phyloP scores from a whole-genome alignment of 345 rosid species.

The Eucalyptus tenuipes region DNA sequence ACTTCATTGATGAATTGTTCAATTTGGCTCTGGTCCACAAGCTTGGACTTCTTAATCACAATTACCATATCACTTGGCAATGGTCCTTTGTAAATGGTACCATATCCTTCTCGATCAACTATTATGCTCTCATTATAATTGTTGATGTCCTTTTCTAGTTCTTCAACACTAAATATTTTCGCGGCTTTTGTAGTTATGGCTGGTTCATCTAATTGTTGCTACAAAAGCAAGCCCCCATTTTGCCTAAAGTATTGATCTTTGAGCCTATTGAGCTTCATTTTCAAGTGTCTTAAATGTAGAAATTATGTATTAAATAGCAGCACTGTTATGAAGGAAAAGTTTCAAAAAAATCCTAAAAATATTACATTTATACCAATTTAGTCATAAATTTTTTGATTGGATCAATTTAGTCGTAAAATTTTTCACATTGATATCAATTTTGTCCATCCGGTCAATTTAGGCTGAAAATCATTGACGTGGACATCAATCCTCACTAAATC shows the following conservation, averaged over 20 bases:
- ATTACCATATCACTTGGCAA: conserved; percentile 5
- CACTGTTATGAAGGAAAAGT: background rate
- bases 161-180: conserved; percentile 11
- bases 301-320: no score
- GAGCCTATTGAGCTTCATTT: no score
- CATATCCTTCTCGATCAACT: conserved; percentile 26
- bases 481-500: no score
- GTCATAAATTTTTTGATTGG: no score
- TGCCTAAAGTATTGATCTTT: background rate
- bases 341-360: no score
- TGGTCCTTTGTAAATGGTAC: conserved; percentile 30
- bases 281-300: no score
- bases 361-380: no score
- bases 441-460: no score
- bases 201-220: background rate
- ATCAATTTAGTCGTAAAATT: no score
- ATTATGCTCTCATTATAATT: conserved; percentile 15
- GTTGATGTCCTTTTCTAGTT: conserved; percentile 23
- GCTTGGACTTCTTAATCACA: conserved; percentile 35
- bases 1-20: conserved; percentile 41
- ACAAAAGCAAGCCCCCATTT: background rate
- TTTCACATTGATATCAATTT: no score
- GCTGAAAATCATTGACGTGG: background rate
- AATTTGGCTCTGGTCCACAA: conserved; percentile 18
- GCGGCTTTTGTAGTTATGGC: background rate